phyloP scores from a whole-genome alignment of 2,329 filamentous ascomycete species.

The Elsinoe arachidis region DNA sequence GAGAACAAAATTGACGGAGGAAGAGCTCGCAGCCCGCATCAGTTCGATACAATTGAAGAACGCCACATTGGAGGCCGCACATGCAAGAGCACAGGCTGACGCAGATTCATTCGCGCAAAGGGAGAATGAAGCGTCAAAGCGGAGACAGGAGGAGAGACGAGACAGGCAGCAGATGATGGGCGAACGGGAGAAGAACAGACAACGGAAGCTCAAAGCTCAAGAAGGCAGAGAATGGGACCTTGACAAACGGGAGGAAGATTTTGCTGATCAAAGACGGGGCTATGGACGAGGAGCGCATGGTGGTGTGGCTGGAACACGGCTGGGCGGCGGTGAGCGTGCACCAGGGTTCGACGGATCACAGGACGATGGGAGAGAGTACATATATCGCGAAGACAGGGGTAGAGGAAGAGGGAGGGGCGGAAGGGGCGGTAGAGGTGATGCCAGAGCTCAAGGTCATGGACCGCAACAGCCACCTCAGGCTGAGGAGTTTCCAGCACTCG shows the following conservation, averaged over 20 bases:
- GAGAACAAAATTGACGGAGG: conserved; percentile 55
- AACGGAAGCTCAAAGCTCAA: conserved; percentile 50
- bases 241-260: conserved; percentile 51
- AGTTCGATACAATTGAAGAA: conserved; percentile 55
- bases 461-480: conserved; percentile 28
- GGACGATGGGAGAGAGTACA: conserved; percentile 27
- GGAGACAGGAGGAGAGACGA: conserved; percentile 41
- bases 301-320: conserved; percentile 32
- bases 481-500: conserved; percentile 40
- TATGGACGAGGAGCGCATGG: conserved; percentile 45
- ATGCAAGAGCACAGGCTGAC: conserved; percentile 60
- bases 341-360: conserved; percentile 24
- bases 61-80: conserved; percentile 49
- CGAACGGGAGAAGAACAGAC: conserved; percentile 53
- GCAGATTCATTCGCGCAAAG: conserved; percentile 54
- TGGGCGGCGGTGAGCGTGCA: conserved; percentile 19
- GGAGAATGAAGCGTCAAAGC: conserved; percentile 47
- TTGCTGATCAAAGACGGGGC: conserved; percentile 32
- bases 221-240: conserved; percentile 55
- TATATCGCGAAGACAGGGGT: conserved; percentile 24
- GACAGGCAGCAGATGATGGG: conserved; percentile 53
- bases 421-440: conserved; percentile 28
- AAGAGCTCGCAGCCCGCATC: conserved; percentile 53
- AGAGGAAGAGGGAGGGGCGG: conserved; percentile 21
- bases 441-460: conserved; percentile 19